Evolutionary conservation across 2,329 filamentous ascomycete genomes (phyloP), one percentile per base, ranked within the genome.

Genomic region (Aspergillus hiratsukae): DNA sequence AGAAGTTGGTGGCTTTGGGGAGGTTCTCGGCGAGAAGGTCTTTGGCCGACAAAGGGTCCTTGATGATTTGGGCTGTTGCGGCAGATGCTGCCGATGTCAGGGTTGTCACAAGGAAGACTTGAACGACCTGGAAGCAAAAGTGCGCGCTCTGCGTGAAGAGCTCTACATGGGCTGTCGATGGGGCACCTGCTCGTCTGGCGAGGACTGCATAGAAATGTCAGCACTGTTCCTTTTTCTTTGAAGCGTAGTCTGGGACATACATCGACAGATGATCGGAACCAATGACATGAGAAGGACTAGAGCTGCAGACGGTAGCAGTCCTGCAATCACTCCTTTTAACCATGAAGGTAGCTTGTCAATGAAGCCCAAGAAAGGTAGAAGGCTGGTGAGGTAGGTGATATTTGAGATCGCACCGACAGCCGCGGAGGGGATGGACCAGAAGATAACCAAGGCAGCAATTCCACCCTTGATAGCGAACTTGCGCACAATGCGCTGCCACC

Each of bases 1-100:
- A 99, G 69, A 97, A 95, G 73, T 96, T 97, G 57, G 91, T 93
- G 0, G 91, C 87, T 62, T 87, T 89, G 19, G 94, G 94, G 2
- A 99, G 78, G 61, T 90, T 88, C 43, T 81, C 69, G 0, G 91
- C 87, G 9, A 96, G 79, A 5, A 94, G 77, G 10, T 76, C 77
- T 1, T 90, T 86, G 4, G 84, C 82, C 0, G 79, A 79, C 8
- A 80, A 73, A 0, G 91, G 91, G 45, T 90, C 71, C 1, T 87
- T 61, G 25, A 86, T 77, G 51, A 95, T 87, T 46, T 87, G 73
- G 23, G 83, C 76, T 1, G 85, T 81, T 0, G 90, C 85, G 1
- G 88, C 83, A 0, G 91, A 86, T 3, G 92, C 92, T 8, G 89
- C 88, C 3, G 91, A 93, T 1, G 89, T 86, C 46, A 97, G 68